phyloP scores from a whole-genome alignment of 2,329 filamentous ascomycete species.

The Phialophora expanda region DNA sequence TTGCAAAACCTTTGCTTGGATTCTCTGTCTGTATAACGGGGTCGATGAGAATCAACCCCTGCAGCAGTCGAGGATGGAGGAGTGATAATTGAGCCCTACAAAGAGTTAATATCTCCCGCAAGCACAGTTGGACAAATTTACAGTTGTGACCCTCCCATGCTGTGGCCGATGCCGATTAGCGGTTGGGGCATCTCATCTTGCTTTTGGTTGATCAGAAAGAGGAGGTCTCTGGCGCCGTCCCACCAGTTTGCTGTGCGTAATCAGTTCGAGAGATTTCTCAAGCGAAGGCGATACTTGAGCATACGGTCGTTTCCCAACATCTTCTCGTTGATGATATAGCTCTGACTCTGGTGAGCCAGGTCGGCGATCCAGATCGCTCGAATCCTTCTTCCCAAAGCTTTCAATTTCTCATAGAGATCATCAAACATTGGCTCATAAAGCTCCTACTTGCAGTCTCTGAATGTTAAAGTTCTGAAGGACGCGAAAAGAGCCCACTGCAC shows the following conservation, averaged over 20 bases:
- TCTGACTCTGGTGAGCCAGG: slow-evolving; percentile 81
- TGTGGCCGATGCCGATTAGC: slow-evolving; percentile 84
- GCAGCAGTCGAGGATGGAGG: slow-evolving; percentile 75
- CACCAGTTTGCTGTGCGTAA: slow-evolving; percentile 72
- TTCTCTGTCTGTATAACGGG: slow-evolving; percentile 46
- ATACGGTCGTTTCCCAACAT: slow-evolving; percentile 82
- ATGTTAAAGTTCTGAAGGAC: neutral
- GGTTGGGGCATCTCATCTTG: slow-evolving; percentile 79
- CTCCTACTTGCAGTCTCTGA: slow-evolving; percentile 62
- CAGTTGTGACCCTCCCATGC: slow-evolving; percentile 80
- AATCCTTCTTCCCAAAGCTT: slow-evolving; percentile 68
- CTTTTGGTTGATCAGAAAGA: slow-evolving; percentile 84
- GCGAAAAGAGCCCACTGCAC: neutral
- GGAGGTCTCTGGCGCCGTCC: slow-evolving; percentile 82
- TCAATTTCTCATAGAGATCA: slow-evolving; percentile 68
- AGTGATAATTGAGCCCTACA: slow-evolving; percentile 30
- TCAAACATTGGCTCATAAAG: slow-evolving; percentile 92
- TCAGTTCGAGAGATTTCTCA: slow-evolving; percentile 7
- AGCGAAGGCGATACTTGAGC: slow-evolving; percentile 42
- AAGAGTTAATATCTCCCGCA: slow-evolving; percentile 14
- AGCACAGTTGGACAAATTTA: slow-evolving; percentile 31
- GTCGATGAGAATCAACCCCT: slow-evolving; percentile 74
- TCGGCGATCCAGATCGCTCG: slow-evolving; percentile 89
- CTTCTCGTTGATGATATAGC: slow-evolving; percentile 75
- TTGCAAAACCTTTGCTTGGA: slow-evolving; percentile 58